A percentile compares a stretch with the other conserved stretches of the same genome.
These are phyloP conservation scores for Ramaria rubella DNA, from an alignment of 768 basidiomycete genomes.

Conservation along the genomic window DNA sequence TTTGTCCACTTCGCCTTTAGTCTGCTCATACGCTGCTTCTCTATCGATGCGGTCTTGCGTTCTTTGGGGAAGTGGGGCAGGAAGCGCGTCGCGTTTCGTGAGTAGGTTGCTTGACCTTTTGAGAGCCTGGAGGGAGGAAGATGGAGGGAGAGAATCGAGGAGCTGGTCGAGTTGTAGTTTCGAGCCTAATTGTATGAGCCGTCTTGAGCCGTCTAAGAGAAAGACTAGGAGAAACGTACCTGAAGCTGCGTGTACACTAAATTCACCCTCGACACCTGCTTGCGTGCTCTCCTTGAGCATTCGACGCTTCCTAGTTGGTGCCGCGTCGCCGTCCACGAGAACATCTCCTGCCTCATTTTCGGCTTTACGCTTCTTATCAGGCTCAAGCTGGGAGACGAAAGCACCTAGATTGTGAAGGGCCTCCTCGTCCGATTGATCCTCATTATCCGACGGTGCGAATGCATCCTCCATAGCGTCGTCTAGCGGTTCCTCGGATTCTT, in stretches of 20 bases:
- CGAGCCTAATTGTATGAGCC: constrained; percentile 29
- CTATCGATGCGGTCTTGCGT: constrained; percentile 87
- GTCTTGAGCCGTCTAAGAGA: not conserved
- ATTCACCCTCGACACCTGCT: constrained; percentile 77
- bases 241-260: constrained; percentile 43
- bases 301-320: constrained; percentile 47
- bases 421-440: constrained; percentile 29
- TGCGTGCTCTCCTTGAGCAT: constrained; percentile 67
- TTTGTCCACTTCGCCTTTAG: constrained; percentile 86
- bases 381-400: constrained; percentile 65
- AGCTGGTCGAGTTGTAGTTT: constrained; percentile 69
- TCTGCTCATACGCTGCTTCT: constrained; percentile 91
- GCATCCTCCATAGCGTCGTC: constrained; percentile 23
- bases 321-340: constrained; percentile 17
- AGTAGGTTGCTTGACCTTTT: constrained; percentile 66
- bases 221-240: constrained; percentile 31
- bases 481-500: constrained; percentile 26
- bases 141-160: constrained; percentile 62
- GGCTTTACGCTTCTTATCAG: constrained; percentile 65
- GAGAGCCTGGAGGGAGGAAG: constrained; percentile 53
- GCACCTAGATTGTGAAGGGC: constrained; percentile 61
- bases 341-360: constrained; percentile 28
- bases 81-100: constrained; percentile 51
- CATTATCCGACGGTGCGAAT: constrained; percentile 37
- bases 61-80: constrained; percentile 81